Evolutionary conservation across 1,139 yeast genomes (phyloP).

Genomic region (Saccharomyces hybrid): DNA sequence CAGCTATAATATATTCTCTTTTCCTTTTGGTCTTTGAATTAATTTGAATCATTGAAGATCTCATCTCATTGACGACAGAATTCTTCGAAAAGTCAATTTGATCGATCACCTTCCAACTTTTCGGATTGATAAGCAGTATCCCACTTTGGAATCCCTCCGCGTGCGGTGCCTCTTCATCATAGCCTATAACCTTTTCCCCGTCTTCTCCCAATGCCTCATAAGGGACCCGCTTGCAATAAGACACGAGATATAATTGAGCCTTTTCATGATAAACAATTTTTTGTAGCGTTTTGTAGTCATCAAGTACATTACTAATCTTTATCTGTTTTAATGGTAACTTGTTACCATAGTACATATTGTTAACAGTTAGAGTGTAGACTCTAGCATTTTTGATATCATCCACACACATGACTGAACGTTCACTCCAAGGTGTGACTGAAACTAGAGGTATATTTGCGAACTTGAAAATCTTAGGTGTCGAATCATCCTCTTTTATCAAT

Average conservation of each 20-base stretch:
- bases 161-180: conserved; percentile 42
- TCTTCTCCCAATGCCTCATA: conserved; percentile 74
- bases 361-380: conserved; percentile 41
- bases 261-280: conserved; percentile 66
- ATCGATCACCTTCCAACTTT: conserved; percentile 73
- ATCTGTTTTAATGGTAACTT: conserved; percentile 54
- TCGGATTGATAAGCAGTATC: conserved; percentile 62
- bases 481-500: conserved; percentile 54
- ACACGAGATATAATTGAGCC: conserved; percentile 56
- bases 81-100: conserved; percentile 56
- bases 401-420: conserved; percentile 48
- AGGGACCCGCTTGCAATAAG: conserved; percentile 54
- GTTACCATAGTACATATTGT: conserved; percentile 48
- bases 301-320: conserved; percentile 22
- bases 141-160: conserved; percentile 54
- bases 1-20: conserved; percentile 68
- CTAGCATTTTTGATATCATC: conserved; percentile 69
- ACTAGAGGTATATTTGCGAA: conserved; percentile 59
- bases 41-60: conserved; percentile 31
- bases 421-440: conserved; percentile 41
- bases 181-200: conserved; percentile 55
- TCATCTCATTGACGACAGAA: conserved; percentile 45
- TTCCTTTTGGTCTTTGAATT: conserved; percentile 48
- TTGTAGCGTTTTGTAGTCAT: conserved; percentile 56
- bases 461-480: conserved; percentile 60